Conservation (phyloP, 2,329 filamentous ascomycete genomes). For the Neopestalotiopsis rosae region DNA sequence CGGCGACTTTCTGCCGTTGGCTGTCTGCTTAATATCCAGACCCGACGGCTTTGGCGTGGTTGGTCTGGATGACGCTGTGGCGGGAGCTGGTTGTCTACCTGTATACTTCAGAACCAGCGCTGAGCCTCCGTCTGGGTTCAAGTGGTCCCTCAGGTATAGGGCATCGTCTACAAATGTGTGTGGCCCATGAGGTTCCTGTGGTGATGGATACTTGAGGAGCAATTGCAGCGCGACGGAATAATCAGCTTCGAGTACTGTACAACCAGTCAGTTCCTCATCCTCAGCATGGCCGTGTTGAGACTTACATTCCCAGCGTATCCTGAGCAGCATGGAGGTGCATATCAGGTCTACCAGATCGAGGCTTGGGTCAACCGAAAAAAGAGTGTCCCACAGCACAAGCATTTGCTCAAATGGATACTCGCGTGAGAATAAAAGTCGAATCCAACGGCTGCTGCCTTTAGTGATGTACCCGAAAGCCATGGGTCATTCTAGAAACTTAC, state of each 20-base stretch:
- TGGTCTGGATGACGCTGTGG: slow-evolving; percentile 31
- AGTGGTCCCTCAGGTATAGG: slow-evolving; percentile 71
- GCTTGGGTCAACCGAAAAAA: slow-evolving; percentile 85
- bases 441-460: slow-evolving; percentile 73
- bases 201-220: slow-evolving; percentile 81
- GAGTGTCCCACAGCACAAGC: slow-evolving; percentile 84
- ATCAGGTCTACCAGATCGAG: slow-evolving; percentile 85
- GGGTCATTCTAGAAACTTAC: slow-evolving; percentile 50
- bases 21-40: slow-evolving; percentile 46
- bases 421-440: slow-evolving; percentile 87
- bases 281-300: slow-evolving; percentile 18
- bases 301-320: slow-evolving; percentile 88
- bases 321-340: slow-evolving; percentile 91
- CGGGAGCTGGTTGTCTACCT: slow-evolving; percentile 51
- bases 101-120: slow-evolving; percentile 76
- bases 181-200: slow-evolving; percentile 66
- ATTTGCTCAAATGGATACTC: slow-evolving; percentile 91
- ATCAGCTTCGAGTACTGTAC: slow-evolving; percentile 79
- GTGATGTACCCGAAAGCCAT: slow-evolving; percentile 13
- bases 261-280: not conserved
- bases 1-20: slow-evolving; percentile 48
- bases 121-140: slow-evolving; percentile 65
- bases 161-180: slow-evolving; percentile 88
- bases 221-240: slow-evolving; percentile 85
- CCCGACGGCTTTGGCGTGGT: slow-evolving; percentile 42